Percentiles rank a stretch among this genome's conserved stretches.
phyloP scores from a whole-genome alignment of 2,329 filamentous ascomycete genomes.

The Canariomyces notabilis region DNA sequence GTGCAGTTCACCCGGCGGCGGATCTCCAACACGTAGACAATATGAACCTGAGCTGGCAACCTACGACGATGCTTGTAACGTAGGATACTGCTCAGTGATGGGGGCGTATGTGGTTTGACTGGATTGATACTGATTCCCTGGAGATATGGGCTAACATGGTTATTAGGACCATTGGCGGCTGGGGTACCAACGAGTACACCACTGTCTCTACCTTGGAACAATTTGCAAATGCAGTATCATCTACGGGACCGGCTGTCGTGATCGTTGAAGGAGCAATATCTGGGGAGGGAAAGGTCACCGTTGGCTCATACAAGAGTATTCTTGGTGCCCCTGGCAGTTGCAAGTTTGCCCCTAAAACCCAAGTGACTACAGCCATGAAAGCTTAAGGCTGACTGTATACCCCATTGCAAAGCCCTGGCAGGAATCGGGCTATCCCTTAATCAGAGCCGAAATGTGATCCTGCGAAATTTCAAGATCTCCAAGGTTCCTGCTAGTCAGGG shows the following conservation, averaged over 20 bases:
- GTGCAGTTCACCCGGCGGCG: too few relatives aligned
- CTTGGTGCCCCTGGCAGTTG: conserved; percentile 37
- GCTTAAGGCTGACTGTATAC: too few relatives aligned
- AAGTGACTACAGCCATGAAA: neutral
- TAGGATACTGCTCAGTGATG: conserved; percentile 13
- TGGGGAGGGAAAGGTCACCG: conserved; percentile 35
- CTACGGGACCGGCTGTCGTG: conserved; percentile 40
- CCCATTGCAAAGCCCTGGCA: conserved; percentile 35
- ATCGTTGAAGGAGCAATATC: conserved; percentile 41
- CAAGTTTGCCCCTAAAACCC: conserved; percentile 17
- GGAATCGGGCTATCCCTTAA: conserved; percentile 49
- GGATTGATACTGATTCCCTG: neutral
- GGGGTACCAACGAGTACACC: conserved; percentile 26
- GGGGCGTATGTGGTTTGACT: conserved; percentile 8
- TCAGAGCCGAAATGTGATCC: conserved; percentile 51
- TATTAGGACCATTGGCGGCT: conserved; percentile 14
- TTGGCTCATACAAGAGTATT: conserved; percentile 46
- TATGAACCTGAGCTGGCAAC: conserved; percentile 4
- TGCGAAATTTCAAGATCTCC: conserved; percentile 55
- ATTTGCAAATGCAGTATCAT: conserved; percentile 43
- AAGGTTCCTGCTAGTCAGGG: conserved; percentile 53
- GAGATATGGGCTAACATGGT: neutral
- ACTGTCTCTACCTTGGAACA: conserved; percentile 46
- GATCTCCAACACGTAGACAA: too few relatives aligned
- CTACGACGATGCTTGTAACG: conserved; percentile 16